phyloP scores from a whole-genome alignment of 129 eudicot species.

The Flaveria bidentis region DNA sequence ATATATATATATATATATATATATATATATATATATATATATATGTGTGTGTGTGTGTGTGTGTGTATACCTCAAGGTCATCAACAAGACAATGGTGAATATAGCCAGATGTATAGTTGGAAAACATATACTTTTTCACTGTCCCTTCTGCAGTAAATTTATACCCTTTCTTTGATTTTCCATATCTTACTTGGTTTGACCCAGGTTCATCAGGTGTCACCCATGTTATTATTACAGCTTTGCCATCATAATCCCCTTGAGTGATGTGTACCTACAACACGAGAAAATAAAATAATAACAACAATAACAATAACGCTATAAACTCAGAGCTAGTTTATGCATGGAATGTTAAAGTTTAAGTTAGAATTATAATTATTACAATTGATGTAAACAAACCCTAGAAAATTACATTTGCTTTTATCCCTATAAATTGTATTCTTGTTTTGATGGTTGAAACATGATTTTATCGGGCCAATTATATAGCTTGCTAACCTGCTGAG shows the following conservation, averaged over 20 bases:
- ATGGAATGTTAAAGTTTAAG: no score
- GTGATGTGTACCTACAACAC: constrained; percentile 81
- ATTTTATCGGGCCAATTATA: no score
- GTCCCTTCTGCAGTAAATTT: constrained; percentile 67
- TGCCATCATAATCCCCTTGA: constrained; percentile 98
- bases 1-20: no score
- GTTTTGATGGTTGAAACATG: no score
- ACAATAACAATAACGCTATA: not conserved
- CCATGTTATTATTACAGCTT: constrained; percentile 88
- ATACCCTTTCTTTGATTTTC: constrained; percentile 68
- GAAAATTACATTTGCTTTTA: no score
- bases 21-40: no score
- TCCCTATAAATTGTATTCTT: no score
- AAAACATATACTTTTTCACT: constrained; percentile 64
- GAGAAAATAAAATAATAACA: constrained; percentile 6
- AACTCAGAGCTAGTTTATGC: no score
- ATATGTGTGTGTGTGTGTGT: no score
- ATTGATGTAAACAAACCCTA: no score
- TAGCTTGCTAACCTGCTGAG: constrained; percentile 66
- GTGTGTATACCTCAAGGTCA: constrained; percentile 66
- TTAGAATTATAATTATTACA: no score
- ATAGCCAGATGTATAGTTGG: constrained; percentile 81
- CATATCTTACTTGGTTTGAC: constrained; percentile 70
- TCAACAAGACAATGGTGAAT: constrained; percentile 72
- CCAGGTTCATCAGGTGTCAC: constrained; percentile 89